phyloP scores from a whole-genome alignment of 148 eudicot species.

The Dysphania ambrosioides region DNA sequence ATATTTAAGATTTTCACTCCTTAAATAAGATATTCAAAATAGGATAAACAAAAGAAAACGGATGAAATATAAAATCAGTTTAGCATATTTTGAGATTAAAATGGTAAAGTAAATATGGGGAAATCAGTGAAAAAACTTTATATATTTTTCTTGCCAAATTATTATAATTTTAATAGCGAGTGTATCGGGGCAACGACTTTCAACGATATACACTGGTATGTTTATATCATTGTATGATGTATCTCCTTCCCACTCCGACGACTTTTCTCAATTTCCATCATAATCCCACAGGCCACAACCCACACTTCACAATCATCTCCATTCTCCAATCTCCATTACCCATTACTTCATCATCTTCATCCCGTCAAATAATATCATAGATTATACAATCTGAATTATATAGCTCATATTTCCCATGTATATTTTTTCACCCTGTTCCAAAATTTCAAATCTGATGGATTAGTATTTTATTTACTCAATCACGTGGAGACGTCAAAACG shows the following conservation, averaged over 20 bases:
- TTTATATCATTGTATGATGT: too few species aligned
- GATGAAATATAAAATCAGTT: too few species aligned
- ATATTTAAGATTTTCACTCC: too few species aligned
- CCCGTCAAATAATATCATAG: background rate
- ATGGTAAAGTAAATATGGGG: too few species aligned
- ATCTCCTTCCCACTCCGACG: background rate
- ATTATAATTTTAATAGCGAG: background rate
- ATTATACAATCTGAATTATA: too few species aligned
- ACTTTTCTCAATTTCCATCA: slow-evolving; percentile 10
- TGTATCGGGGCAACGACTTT: background rate
- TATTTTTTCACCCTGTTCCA: background rate
- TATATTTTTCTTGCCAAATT: too few species aligned
- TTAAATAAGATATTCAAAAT: too few species aligned
- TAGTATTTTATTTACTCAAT: background rate
- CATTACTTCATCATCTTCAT: background rate
- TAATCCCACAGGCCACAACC: background rate
- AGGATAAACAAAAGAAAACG: too few species aligned
- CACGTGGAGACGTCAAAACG: background rate
- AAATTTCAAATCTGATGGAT: background rate
- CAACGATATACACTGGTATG: background rate
- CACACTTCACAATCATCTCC: background rate
- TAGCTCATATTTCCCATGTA: too few species aligned
- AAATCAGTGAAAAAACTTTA: too few species aligned
- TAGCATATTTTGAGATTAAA: too few species aligned
- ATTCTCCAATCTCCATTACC: background rate